Evolutionary conservation across 306 rosid species (phyloP), one percentile per base, ranked within the genome.

Genomic region (Ochetophila trinervis): DNA sequence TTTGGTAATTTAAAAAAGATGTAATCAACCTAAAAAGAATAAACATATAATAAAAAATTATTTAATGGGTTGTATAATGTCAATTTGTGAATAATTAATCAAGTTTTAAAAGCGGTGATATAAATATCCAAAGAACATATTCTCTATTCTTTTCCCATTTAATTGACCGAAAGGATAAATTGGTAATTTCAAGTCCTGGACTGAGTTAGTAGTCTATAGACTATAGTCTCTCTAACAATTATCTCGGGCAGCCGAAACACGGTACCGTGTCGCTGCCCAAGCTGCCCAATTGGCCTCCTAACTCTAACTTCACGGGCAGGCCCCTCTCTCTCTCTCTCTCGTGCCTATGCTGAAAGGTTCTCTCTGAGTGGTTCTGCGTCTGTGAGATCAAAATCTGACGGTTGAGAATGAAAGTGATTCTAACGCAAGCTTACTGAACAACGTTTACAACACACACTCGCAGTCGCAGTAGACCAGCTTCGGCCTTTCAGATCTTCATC

Each of bases 371-470:
- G 45, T 54, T 30, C 54, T 44, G 27, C 12, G 30, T 65, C 52
- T 16, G 63, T 21, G 6, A 2, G 64, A 60, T 74, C 57, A 45
- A 32, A 67, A 67, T 74, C 78, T 0, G 17, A 53, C 78, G 78
- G 73, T 49, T 35, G 49, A 59, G 12, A 67, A 60, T 19, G 27
- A 42, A 63, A 24, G 63, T 55, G 52, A 60, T 67, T 67, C 53
- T 63, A 60, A 67, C 73, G 78, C 78, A 32, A 57, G 63, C 76
- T 53, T 45, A 23, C 8, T 19, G 65, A 52, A 53, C 37, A 27
- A 27, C 2, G 23, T 65, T 36, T 44, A 44, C 57, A 65, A n/a
- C 30, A 63, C 53, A 21, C 8, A 37, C 73, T 17, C 40, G 22
- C 72, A 14, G 48, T 34, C 19, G 30, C 45, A 40, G 45, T 40